Evolutionary conservation across 306 rosid species (phyloP), one percentile per base, ranked within the genome.

Genomic region (Lathyrus aphaca): DNA sequence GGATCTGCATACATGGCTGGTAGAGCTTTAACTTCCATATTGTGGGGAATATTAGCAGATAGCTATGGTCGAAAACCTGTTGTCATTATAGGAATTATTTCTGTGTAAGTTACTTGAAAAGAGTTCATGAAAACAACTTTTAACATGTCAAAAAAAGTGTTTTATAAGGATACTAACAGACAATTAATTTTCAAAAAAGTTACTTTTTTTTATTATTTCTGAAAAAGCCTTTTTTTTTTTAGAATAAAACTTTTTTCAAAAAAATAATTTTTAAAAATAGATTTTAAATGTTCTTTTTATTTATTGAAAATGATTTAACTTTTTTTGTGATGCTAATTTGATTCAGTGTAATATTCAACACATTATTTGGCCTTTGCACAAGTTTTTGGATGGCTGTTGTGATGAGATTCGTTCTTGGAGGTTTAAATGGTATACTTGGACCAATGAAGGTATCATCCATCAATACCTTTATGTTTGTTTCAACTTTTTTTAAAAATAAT

Each of bases 1-100:
- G 98, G 98, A 66, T 81, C 96, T 80, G 46, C 97, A 3, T 88
- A 59, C 81, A 86, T 94, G 98, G 48, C 88, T 64, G 98, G 98
- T 7, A 88, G 98, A 84, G 72, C 82, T 38, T 67, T 88, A 58
- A 94, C 97, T 54, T 84, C 98, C 7, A 35, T 94, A 65, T 19
- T 79, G 4, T 90, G 98, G 98, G 98, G 98, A 76, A 60, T 87
- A 4, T 18, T 87, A 35, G 88, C 98, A 16, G 98, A 94, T 82
- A 89, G 90, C 16, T 90, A 84, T 42, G 97, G 98, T 74, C 85
- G 96, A 66, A 90, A 86, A 81, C 96, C 94, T 48, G 96, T 88
- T 61, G 76, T 86, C 14, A 39, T 88, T 9, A 75, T 90, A 6
- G 97, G 97, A 74, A 81, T 72, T 57, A 16, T 80, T 11, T n/a